Base-by-base conservation (phyloP, 768 basidiomycete species). In the Collybiopsis confluens region DNA sequence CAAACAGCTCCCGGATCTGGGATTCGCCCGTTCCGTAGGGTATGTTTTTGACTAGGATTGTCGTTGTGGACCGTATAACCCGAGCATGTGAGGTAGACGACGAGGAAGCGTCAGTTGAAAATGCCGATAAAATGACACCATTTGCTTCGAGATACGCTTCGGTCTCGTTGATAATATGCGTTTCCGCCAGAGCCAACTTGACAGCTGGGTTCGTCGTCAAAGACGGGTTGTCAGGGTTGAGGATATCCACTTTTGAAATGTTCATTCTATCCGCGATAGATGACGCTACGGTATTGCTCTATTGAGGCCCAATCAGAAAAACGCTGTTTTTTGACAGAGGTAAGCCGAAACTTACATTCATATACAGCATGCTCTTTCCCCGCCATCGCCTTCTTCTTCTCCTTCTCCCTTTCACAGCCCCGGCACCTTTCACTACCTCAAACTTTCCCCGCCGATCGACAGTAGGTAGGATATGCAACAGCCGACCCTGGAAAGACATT, bases 11-110 rank as follows among this genome's bases (percentile, higher is more conserved):
- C 21, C 80, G 80, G n/a, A 98, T 82, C 58, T 91, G 82, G 16
- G 82, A 78, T 0, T 73, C 68, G 0, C 86, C 81, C 2, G 94
- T 96, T 5, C 90, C 92, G 62, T 89, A 96, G 0, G 97, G 96
- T 41, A 99, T 92, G 70, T 98, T 98, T 73, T 98, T 98, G 58
- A 98, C 89, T 16, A 99, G 79, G 57, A 98, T 85, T 28, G 78
- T 82, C 0, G 90, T 95, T 61, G 88, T 83, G 0, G 92, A 95
- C 15, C 82, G 77, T 3, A 71, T 71, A 10, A 70, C 49, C 24
- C 68, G 69, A 1, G 77, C 68, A 6, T 30, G 35, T 7, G 13
- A n/a, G n/a, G 30, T 33, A 33, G 30, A 6, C 6, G 30, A 6
- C 6, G 30, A 33, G 30, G 30, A 33, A 13, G 30, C 30, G n/a